phyloP scores from a whole-genome alignment of 345 rosid species.

The Gossypium bickii region DNA sequence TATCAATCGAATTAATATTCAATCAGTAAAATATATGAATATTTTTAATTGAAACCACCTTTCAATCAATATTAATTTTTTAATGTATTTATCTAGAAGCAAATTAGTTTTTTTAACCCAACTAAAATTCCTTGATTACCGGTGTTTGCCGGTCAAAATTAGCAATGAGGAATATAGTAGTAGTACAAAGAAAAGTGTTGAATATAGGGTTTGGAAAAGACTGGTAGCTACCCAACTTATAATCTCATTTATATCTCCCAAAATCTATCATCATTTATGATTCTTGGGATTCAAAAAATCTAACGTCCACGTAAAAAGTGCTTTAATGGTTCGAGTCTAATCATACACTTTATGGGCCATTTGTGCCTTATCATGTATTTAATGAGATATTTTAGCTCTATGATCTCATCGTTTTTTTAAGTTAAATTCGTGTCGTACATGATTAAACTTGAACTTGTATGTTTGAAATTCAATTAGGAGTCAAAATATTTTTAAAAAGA shows the following conservation, averaged over 20 bases:
- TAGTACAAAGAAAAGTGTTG: not conserved
- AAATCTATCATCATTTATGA: not conserved
- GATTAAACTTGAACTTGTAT: rapidly evolving
- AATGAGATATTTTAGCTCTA: too few species aligned
- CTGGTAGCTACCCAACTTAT: not conserved
- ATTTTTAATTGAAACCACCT: too few species aligned
- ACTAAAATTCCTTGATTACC: not conserved
- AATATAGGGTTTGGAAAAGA: not conserved
- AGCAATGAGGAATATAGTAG: too few species aligned
- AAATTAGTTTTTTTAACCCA: not conserved
- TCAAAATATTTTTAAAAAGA: too few species aligned
- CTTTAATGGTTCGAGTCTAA: too few species aligned
- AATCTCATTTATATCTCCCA: not conserved
- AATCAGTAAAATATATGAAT: too few species aligned
- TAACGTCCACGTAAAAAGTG: not conserved
- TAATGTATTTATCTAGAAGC: too few species aligned
- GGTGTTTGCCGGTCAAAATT: not conserved
- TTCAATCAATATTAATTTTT: too few species aligned
- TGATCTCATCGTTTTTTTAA: too few species aligned
- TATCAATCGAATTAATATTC: too few species aligned
- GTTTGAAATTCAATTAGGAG: rapidly evolving
- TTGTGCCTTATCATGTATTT: too few species aligned
- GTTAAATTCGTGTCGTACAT: rapidly evolving
- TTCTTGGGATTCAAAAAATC: not conserved
- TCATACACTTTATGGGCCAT: too few species aligned